Evolutionary conservation across 2,329 filamentous ascomycete species (phyloP).

Genomic region (Xylaria sp.): DNA sequence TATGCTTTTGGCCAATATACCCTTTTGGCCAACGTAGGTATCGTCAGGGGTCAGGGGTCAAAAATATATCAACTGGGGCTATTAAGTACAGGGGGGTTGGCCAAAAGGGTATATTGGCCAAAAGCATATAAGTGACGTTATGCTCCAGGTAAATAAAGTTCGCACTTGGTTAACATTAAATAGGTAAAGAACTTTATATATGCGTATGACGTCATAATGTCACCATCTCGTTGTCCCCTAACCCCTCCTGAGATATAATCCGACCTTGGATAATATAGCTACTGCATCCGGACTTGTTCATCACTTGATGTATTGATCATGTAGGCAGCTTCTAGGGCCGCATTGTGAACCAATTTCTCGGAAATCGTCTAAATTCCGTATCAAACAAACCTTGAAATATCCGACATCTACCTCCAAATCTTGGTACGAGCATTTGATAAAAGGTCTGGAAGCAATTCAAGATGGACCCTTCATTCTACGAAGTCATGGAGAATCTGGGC

Average conservation of each 20-base stretch:
- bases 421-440: neutral
- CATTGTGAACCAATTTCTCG: neutral
- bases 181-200: neutral
- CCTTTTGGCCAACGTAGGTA: too few species aligned
- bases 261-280: neutral
- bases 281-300: too few species aligned
- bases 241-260: neutral
- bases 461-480: slow-evolving; percentile 33
- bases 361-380: neutral
- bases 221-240: neutral
- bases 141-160: slow-evolving; percentile 2
- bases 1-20: too few species aligned
- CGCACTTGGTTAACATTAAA: too few species aligned
- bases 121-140: too few species aligned
- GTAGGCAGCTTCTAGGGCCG: neutral
- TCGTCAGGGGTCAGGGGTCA: too few species aligned
- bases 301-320: neutral
- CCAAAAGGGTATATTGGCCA: too few species aligned
- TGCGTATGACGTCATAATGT: slow-evolving; percentile 6
- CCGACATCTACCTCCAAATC: neutral
- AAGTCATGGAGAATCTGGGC: slow-evolving; percentile 32
- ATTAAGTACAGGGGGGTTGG: too few species aligned
- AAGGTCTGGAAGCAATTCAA: neutral
- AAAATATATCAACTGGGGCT: too few species aligned
- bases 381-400: neutral